phyloP scores from a whole-genome alignment of 1,284 basidiomycete species.

The Rugosomyces carneus region DNA sequence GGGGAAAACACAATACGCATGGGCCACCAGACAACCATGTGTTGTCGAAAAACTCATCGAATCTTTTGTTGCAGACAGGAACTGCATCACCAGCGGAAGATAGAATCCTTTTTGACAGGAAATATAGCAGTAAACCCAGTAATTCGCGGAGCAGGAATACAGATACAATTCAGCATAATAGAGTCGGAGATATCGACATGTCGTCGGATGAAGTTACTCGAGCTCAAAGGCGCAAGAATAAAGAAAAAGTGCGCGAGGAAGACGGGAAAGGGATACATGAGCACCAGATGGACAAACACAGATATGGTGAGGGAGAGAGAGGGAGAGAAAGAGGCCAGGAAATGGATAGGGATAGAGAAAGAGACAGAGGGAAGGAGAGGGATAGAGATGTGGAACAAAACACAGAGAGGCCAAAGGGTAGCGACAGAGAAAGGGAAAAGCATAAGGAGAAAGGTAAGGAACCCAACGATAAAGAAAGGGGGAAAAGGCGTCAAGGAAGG shows the following conservation, averaged over 20 bases:
- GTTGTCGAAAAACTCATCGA: not conserved
- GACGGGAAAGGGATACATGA: not conserved
- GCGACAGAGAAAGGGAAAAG: conserved; percentile 18
- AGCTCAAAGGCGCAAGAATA: not conserved
- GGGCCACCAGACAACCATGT: conserved; percentile 11
- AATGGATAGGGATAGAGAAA: conserved; percentile 4
- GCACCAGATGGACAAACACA: conserved; percentile 1
- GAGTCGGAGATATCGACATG: not conserved
- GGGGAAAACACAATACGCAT: not conserved
- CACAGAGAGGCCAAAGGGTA: not conserved
- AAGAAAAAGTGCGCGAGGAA: conserved; percentile 5
- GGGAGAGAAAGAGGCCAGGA: conserved; percentile 10
- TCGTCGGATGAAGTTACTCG: conserved; percentile 4
- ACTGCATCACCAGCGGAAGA: conserved; percentile 7
- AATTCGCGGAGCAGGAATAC: conserved; percentile 2
- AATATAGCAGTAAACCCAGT: not conserved
- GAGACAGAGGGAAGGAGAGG: not conserved
- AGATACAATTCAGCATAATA: conserved; percentile 4
- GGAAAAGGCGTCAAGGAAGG: not conserved
- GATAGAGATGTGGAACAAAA: not conserved
- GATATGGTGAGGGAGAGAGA: conserved; percentile 14
- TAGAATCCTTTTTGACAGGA: conserved; percentile 1
- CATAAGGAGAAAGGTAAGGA: conserved; percentile 6
- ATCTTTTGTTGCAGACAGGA: conserved; percentile 10
- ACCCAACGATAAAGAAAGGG: not conserved